Conservation (phyloP, 768 basidiomycete genomes). For the Pisolithus marmoratus region DNA sequence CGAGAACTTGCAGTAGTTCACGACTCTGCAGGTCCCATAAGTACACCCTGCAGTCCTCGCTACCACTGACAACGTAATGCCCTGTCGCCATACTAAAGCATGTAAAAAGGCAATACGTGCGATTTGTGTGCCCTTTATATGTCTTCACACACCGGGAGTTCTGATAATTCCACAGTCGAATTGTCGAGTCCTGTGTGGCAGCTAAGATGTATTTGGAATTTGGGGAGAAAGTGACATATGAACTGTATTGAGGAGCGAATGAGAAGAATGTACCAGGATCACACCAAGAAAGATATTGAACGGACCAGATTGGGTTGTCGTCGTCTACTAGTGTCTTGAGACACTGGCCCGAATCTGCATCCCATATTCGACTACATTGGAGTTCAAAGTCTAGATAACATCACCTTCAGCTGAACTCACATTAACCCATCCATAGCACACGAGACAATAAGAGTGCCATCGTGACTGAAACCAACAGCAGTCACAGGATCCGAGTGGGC, state of each 20-base stretch:
- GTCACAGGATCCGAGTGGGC: conserved; percentile 98
- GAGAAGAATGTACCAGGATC: conserved; percentile 8
- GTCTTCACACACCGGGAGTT: conserved; percentile 90
- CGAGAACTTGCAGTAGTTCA: conserved; percentile 64
- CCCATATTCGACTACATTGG: conserved; percentile 86
- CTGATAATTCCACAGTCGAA: conserved; percentile 93
- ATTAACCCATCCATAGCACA: conserved; percentile 97
- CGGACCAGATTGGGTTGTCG: conserved; percentile 87
- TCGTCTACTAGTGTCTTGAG: conserved; percentile 96
- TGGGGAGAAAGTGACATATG: conserved; percentile 86
- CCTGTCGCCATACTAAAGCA: conserved; percentile 55
- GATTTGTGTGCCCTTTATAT: conserved; percentile 80
- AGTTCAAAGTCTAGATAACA: conserved; percentile 1
- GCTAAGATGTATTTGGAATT: conserved; percentile 88
- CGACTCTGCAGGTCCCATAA: conserved; percentile 88
- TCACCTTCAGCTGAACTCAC: conserved; percentile 41
- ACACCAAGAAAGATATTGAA: conserved; percentile 2
- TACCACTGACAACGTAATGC: conserved; percentile 79
- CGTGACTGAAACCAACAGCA: conserved; percentile 88
- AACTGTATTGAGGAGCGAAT: conserved; percentile 38
- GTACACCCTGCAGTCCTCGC: conserved; percentile 84
- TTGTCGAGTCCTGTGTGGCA: conserved; percentile 90
- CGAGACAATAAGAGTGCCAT: conserved; percentile 91
- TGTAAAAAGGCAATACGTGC: conserved; percentile 74
- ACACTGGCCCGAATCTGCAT: conserved; percentile 95